phyloP scores from a whole-genome alignment of 352 stramenopile genomes.

The Pythium rhizo-oryzae region DNA sequence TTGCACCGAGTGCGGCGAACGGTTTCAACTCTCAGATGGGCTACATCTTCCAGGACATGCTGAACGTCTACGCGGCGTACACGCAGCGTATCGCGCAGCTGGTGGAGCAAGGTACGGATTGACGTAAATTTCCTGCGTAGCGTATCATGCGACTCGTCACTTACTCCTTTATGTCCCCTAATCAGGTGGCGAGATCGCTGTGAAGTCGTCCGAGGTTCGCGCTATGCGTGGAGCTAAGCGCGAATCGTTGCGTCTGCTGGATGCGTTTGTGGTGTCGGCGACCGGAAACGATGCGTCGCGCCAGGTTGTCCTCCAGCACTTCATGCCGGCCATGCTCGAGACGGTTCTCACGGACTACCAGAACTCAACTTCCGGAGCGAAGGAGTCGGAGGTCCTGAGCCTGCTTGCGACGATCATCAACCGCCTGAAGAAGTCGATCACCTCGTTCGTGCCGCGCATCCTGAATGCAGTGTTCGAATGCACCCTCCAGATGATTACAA shows the following conservation, averaged over 20 bases:
- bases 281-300: constrained; percentile 68
- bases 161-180: constrained; percentile 29
- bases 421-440: constrained; percentile 94
- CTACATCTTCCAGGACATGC: constrained; percentile 98
- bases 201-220: constrained; percentile 93
- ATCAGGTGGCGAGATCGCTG: constrained; percentile 89
- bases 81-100: constrained; percentile 95
- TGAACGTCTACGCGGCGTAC: constrained; percentile 99
- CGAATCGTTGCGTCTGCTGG: constrained; percentile 96
- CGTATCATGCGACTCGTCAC: not conserved
- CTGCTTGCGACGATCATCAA: constrained; percentile 97
- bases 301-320: constrained; percentile 91
- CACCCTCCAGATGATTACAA: constrained; percentile 99
- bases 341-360: constrained; percentile 97
- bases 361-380: constrained; percentile 63
- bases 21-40: constrained; percentile 98
- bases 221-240: constrained; percentile 97
- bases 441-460: constrained; percentile 91
- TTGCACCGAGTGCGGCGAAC: constrained; percentile 65
- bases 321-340: constrained; percentile 97
- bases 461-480: constrained; percentile 98
- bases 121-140: too few relatives aligned
- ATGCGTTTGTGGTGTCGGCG: constrained; percentile 94
- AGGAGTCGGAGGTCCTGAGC: constrained; percentile 93
- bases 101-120: constrained; percentile 64